Base-by-base conservation (phyloP, 306 rosid genomes). In the Delonix regia region DNA sequence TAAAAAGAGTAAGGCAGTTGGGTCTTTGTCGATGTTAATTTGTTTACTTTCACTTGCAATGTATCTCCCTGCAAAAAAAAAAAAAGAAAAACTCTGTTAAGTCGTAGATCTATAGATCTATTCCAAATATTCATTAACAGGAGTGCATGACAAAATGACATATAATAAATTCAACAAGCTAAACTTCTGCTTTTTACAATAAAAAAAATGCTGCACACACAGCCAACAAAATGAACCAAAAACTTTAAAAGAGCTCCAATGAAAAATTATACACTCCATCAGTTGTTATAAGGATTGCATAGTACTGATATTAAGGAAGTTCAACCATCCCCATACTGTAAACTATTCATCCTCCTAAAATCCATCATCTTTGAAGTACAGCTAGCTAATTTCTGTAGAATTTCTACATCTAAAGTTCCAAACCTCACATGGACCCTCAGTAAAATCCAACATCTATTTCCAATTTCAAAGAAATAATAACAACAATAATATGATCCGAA, bases 11-110 rank as follows among this genome's bases (percentile, higher is more conserved):
- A 95, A 1, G 99, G 99, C 80, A 95, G 98, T 79, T 95, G 99
- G 77, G 99, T 95, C 90, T 93, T 95, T 0, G 86, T 92, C 34
- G 99, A 95, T 5, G 94, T 89, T 79, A 95, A 77, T 79, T 95
- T 95, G 90, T 95, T 95, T 55, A 95, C 99, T 95, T 95, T 95
- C 80, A 95, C 98, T 84, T 88, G 96, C 88, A 95, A 80, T 49
- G 16, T 61, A 88, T 89, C 94, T 53, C 98, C 98, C 99, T 95
- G 89, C 91, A 88, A 76, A 71, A 49, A 83, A 49, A 82, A 69
- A 70, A 34, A 78, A 39, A 48, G 61, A 52, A 49, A 48, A 8
- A 15, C 57, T 62, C 76, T 57, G 30, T 59, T 57, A n/a, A 60
- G 42, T 59, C 48, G 33, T 52, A 78, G 15, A 81, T 85, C 48